Evolutionary conservation across 257 asterid species (phyloP), one percentile per base, ranked within the genome.

Genomic region (Primulina eburnea): DNA sequence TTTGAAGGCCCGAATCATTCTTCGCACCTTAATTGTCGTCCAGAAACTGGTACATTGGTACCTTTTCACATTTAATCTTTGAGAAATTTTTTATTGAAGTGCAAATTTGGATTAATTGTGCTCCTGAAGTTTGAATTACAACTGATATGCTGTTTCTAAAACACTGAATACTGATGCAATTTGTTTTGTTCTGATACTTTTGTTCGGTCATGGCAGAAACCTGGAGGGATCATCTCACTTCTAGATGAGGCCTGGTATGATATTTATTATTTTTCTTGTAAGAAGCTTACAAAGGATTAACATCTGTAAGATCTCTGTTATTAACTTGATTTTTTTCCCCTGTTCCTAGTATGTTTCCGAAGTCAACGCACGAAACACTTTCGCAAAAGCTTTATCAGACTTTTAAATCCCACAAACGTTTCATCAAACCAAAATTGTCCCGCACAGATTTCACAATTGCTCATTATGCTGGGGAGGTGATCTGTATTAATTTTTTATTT

Each of bases 391-490:
- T 94, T 60, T 94, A 85, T 70, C 99, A 94, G 95, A 94, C 92
- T 30, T 94, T 89, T 77, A 91, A 86, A 77, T 30, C 78, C 70
- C 94, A 94, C 86, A 87, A 86, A 73, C 97, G 97, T 71, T 94
- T 94, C 76, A 76, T 89, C 83, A 94, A 90, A 83, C 99, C 99
- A 67, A 94, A 94, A 81, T 78, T 91, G 78, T 88, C 99, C 35
- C 96, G 96, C 47, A 89, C 95, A 16, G 96, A 89, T 85, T 94
- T 94, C 71, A 85, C 95, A 8, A 85, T 94, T 81, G 83, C 85
- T 78, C 99, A 94, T 83, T 94, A 94, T 79, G 99, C 99, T 61
- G 99, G 99, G 79, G 99, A 94, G 99, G 99, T 94, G 78, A 78
- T 69, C 61, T 76, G 73, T 74, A 71, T 38, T 72, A 56, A 63